A percentile compares a stretch with the other conserved stretches of the same genome.
Evolutionary conservation across 75 land plant species (phyloP).

Genomic region (Pinus tabuliformis): DNA sequence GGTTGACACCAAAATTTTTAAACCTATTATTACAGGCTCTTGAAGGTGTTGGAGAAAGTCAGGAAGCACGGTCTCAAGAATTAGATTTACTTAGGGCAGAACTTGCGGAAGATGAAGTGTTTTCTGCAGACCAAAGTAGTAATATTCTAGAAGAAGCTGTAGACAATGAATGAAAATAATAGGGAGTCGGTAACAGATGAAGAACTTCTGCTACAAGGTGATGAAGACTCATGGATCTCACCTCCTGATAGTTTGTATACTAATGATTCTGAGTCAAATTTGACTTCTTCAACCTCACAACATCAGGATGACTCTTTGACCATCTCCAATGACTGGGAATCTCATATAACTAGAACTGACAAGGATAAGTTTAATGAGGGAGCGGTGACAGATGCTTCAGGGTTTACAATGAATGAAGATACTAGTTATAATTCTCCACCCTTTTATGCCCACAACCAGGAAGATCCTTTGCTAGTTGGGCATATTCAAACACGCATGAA

Average conservation of each 20-base stretch:
- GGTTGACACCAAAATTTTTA: neutral
- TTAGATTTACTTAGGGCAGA: conserved; percentile 34
- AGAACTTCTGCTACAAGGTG: conserved; percentile 40
- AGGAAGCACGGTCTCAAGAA: conserved; percentile 65
- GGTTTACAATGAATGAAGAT: conserved; percentile 6
- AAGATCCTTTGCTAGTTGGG: conserved; percentile 2
- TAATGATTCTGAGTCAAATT: conserved; percentile 1
- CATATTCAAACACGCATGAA: neutral
- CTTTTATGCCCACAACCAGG: neutral
- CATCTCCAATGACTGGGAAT: conserved; percentile 7
- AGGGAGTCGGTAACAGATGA: conserved; percentile 19
- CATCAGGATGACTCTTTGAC: conserved; percentile 5
- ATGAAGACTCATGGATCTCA: conserved; percentile 81
- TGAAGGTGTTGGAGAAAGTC: conserved; percentile 90
- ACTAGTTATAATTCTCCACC: neutral
- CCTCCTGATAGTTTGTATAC: conserved; percentile 67
- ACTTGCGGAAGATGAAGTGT: conserved; percentile 18
- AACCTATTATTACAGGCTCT: conserved; percentile 54
- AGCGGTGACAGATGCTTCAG: neutral
- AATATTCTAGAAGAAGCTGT: conserved; percentile 12
- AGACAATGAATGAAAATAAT: conserved; percentile 16
- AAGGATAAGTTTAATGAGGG: neutral
- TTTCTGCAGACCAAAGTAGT: conserved; percentile 20
- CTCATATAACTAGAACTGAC: conserved; percentile 2
- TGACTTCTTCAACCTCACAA: neutral